These are phyloP conservation scores for Aristolochia contorta DNA, from an alignment of 164 flowering plant species.

Conservation along the genomic window DNA sequence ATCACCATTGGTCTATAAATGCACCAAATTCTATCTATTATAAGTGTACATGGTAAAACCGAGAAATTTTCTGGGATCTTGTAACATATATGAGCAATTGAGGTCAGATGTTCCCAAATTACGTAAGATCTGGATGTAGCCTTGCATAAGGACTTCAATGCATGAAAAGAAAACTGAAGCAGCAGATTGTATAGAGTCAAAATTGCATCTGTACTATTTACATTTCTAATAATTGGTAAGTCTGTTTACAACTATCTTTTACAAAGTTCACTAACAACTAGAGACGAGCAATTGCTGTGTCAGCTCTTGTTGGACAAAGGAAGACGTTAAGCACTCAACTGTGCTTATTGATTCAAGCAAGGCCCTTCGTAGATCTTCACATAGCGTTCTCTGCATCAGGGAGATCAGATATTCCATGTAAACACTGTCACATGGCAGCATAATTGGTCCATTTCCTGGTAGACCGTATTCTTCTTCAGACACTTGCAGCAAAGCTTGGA, in stretches of 20 bases:
- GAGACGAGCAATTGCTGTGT: background rate
- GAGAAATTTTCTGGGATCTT: too few species aligned
- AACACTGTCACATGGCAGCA: slow-evolving; percentile 16
- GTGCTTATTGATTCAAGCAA: background rate
- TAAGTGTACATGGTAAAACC: too few species aligned
- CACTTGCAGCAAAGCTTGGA: slow-evolving; percentile 13
- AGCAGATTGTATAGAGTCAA: background rate
- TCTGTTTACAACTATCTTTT: background rate
- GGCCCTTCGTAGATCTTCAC: slow-evolving; percentile 10
- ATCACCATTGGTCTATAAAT: too few species aligned
- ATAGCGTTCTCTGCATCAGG: background rate
- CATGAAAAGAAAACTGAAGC: background rate
- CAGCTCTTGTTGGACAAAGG: background rate
- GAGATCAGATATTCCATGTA: slow-evolving; percentile 14
- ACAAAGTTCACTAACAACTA: slow-evolving; percentile 4
- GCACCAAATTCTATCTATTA: too few species aligned
- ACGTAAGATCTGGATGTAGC: too few species aligned
- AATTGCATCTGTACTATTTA: background rate
- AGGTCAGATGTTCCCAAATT: too few species aligned
- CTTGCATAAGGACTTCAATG: too few species aligned
- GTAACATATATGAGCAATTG: too few species aligned
- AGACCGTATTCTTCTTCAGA: slow-evolving; percentile 20
- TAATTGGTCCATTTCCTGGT: slow-evolving; percentile 13
- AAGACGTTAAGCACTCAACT: background rate
- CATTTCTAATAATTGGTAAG: background rate